Evolutionary conservation across 495 filamentous ascomycete genomes (phyloP), one percentile per base, ranked within the genome.

Genomic region (Gamarada debralockiae): DNA sequence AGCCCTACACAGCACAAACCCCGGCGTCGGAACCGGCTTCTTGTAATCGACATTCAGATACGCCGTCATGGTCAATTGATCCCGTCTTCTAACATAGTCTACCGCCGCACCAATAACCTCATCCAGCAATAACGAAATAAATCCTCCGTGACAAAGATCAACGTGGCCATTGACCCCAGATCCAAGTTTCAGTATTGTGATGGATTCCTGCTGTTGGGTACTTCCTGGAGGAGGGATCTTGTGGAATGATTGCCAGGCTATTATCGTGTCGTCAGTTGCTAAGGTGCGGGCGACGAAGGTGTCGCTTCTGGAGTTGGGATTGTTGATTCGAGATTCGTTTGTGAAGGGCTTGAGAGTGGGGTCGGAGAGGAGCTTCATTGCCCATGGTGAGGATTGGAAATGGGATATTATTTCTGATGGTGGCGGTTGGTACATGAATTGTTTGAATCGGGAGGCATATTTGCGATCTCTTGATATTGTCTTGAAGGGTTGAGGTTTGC

Each of bases 211-310:
- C 54, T 39, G 3, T 51, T 47, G 3, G 36, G 3, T n/a, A n/a
- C 5, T 13, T 3, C 48, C 23, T 12, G 40, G 36, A 23, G 7
- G 20, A 3, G 71, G 67, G 9, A 53, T 60, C 44, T 61, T 55
- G 50, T 75, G 69, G 60, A 81, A 68, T 37, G 67, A 69, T 47
- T 83, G 51, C 60, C 74, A 81, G 2, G 66, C 67, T 0, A 68
- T 34, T 38, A 89, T 73, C 5, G 81, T 82, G 3, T 67, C 62
- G 1, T 70, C 52, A 8, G 72, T 70, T 53, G 80, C 77, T 29
- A 88, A 63, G 0, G 81, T 84, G 9, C 70, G 65, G 10, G 73
- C 70, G 65, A 83, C 73, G 43, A 86, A 69, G 15, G 74, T 63
- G 58, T 86, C 78, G 53, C 78, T 74, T 48, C 58, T 61, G 23